phyloP scores from a whole-genome alignment of 352 stramenopile species.

The Globisporangium recalcitrans region DNA sequence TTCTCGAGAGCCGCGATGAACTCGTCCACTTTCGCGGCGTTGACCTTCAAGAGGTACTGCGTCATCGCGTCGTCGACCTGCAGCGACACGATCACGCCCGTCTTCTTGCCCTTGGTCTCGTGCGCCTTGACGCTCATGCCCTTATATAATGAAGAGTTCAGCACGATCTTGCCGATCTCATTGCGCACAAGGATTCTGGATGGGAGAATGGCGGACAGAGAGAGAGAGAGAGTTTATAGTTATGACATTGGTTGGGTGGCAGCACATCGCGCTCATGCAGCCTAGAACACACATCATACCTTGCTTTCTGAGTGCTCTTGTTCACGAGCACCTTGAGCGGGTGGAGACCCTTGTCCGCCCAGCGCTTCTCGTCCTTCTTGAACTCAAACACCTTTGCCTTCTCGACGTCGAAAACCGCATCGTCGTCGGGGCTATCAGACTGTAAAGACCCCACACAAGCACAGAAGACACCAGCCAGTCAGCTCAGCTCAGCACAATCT shows the following conservation, averaged over 20 bases:
- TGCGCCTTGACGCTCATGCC: slow-evolving; percentile 56
- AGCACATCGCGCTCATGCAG: neutral
- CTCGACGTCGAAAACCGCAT: slow-evolving; percentile 67
- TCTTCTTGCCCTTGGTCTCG: slow-evolving; percentile 78
- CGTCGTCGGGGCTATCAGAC: slow-evolving; percentile 64
- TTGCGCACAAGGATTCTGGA: slow-evolving; percentile 75
- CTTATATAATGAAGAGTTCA: slow-evolving; percentile 82
- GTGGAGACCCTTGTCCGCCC: slow-evolving; percentile 81
- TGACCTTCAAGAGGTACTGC: slow-evolving; percentile 78
- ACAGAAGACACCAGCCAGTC: slow-evolving; percentile 3
- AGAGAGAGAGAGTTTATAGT: too few species aligned
- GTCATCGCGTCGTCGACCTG: slow-evolving; percentile 52
- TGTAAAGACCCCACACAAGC: slow-evolving; percentile 17
- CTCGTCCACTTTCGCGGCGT: slow-evolving; percentile 52
- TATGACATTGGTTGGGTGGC: slow-evolving; percentile 1
- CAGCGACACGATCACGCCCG: slow-evolving; percentile 55
- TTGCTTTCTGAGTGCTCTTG: slow-evolving; percentile 61
- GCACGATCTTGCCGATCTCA: slow-evolving; percentile 83
- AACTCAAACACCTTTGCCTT: slow-evolving; percentile 83
- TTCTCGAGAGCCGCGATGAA: slow-evolving; percentile 54
- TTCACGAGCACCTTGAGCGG: slow-evolving; percentile 75
- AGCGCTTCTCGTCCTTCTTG: slow-evolving; percentile 85
- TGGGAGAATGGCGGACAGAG: neutral
- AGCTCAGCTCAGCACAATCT: neutral
- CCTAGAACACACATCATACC: slow-evolving; percentile 31